These are phyloP conservation scores for Astrothelium subdiscretum DNA, from an alignment of 495 filamentous ascomycete genomes.

Conservation along the genomic window DNA sequence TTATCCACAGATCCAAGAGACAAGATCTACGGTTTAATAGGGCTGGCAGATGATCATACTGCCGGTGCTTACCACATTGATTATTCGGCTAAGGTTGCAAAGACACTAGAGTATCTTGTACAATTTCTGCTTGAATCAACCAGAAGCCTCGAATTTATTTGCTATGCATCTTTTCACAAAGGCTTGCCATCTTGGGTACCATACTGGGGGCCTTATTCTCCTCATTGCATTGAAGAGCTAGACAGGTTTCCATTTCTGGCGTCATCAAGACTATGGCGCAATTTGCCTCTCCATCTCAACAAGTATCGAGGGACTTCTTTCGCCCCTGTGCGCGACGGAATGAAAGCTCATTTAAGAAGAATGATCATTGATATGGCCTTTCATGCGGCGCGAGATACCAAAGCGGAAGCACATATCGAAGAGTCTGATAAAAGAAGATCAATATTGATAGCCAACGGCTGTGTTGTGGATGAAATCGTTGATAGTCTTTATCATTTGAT, in stretches of 20 bases:
- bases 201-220: background rate
- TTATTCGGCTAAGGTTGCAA: background rate
- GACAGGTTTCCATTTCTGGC: background rate
- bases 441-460: background rate
- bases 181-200: background rate
- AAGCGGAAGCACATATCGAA: background rate
- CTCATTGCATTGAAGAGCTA: background rate
- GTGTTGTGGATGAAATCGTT: background rate
- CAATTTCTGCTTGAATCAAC: background rate
- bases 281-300: background rate
- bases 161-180: background rate
- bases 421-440: background rate
- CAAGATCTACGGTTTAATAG: slow-evolving; percentile 16
- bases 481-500: background rate
- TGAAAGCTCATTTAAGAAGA: background rate
- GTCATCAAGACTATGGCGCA: background rate
- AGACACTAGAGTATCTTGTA: background rate
- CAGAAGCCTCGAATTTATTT: background rate
- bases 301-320: background rate
- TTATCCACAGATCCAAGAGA: slow-evolving; percentile 14
- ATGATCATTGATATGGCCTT: background rate
- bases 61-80: background rate
- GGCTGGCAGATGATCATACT: slow-evolving; percentile 1
- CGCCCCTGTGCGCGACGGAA: background rate
- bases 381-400: background rate